Conservation (phyloP, 2,329 filamentous ascomycete genomes). For the Colletotrichum theobromicola region DNA sequence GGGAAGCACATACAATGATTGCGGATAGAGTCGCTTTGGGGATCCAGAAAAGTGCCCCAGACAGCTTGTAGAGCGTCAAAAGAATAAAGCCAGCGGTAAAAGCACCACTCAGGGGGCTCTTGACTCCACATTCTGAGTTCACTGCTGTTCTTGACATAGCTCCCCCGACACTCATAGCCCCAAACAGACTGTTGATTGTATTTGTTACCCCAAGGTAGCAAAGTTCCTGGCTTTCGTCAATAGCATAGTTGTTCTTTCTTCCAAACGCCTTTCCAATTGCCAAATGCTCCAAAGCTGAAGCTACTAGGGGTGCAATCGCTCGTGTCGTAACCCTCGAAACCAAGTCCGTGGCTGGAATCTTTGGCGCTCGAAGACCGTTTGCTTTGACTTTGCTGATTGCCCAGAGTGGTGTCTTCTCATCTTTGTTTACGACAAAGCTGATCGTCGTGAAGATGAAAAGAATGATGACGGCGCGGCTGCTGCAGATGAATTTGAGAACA, state of each 20-base stretch:
- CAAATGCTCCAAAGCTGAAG: slow-evolving; percentile 66
- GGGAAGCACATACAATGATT: slow-evolving; percentile 53
- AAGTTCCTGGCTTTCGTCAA: slow-evolving; percentile 70
- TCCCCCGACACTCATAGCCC: slow-evolving; percentile 66
- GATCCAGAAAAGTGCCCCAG: slow-evolving; percentile 69
- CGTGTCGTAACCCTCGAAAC: slow-evolving; percentile 58
- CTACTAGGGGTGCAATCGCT: slow-evolving; percentile 66
- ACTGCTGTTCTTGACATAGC: slow-evolving; percentile 73
- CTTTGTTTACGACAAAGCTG: slow-evolving; percentile 66
- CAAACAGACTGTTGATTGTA: slow-evolving; percentile 69
- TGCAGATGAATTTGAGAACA: slow-evolving; percentile 61
- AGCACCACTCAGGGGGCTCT: slow-evolving; percentile 64
- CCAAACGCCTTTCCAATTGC: slow-evolving; percentile 70
- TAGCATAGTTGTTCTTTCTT: slow-evolving; percentile 65
- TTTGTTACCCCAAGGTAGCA: slow-evolving; percentile 68
- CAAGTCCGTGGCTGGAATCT: slow-evolving; percentile 51
- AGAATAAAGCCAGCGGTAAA: slow-evolving; percentile 67
- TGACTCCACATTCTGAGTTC: slow-evolving; percentile 68
- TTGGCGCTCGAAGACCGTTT: slow-evolving; percentile 56
- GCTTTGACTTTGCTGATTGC: slow-evolving; percentile 62
- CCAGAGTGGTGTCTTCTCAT: slow-evolving; percentile 57
- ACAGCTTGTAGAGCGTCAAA: slow-evolving; percentile 65
- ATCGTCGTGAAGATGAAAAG: slow-evolving; percentile 68
- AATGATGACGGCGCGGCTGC: slow-evolving; percentile 64
- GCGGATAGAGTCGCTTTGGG: slow-evolving; percentile 69